Evolutionary conservation across 352 stramenopile genomes (phyloP).

Genomic region (Globisporangium spinosum): DNA sequence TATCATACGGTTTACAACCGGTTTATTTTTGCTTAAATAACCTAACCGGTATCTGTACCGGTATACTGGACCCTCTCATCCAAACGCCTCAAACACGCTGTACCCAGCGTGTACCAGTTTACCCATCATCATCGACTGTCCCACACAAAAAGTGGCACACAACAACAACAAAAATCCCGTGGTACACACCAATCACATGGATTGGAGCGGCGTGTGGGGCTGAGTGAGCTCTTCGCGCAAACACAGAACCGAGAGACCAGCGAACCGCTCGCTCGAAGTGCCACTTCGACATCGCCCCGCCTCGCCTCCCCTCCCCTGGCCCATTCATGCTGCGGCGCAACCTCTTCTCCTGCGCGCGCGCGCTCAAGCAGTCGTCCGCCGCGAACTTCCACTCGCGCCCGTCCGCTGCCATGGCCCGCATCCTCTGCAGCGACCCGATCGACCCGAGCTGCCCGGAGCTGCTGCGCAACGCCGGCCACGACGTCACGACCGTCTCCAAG

Average conservation of each 20-base stretch:
- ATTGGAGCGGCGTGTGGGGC: background rate
- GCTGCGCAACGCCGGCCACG: conserved; percentile 74
- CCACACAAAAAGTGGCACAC: background rate
- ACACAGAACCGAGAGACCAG: background rate
- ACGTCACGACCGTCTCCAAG: conserved; percentile 58
- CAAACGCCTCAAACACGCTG: background rate
- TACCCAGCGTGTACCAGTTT: background rate
- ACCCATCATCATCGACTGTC: background rate
- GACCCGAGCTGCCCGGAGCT: conserved; percentile 77
- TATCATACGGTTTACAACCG: background rate
- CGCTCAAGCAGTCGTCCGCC: conserved; percentile 23
- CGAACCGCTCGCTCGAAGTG: background rate
- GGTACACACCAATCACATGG: background rate
- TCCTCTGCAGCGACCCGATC: conserved; percentile 89
- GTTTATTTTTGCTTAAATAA: background rate
- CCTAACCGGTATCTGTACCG: background rate
- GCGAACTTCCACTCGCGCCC: conserved; percentile 38
- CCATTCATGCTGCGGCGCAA: conserved; percentile 47
- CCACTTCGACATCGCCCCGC: conserved; percentile 14
- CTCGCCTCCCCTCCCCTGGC: background rate
- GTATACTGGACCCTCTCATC: background rate
- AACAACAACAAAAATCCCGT: background rate
- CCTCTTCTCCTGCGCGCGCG: conserved; percentile 34
- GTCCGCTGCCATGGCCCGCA: conserved; percentile 59
- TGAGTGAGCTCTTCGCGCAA: conserved; percentile 1